Conservation (phyloP, 345 rosid species). For the Excoecaria cochinchinensis region DNA sequence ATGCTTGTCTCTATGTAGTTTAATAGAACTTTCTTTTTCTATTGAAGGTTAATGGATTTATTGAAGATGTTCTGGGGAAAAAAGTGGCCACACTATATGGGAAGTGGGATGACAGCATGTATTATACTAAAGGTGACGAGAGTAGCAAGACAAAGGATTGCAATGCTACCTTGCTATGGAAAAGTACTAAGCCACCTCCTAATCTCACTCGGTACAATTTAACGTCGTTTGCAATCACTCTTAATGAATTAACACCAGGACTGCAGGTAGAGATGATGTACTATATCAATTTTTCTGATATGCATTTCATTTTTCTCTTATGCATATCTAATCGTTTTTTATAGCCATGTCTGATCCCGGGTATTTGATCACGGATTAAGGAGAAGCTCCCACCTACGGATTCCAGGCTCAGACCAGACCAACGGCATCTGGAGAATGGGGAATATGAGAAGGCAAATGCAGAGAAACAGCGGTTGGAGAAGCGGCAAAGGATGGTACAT, state of each 20-base stretch:
- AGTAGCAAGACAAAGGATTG: conserved; percentile 56
- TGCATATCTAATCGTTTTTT: conserved; percentile 47
- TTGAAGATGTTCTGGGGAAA: conserved; percentile 64
- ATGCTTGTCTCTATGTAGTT: conserved; percentile 40
- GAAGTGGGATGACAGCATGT: conserved; percentile 93
- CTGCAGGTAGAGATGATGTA: conserved; percentile 66
- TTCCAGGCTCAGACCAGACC: conserved; percentile 96
- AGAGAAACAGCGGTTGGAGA: conserved; percentile 89
- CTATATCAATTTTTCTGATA: conserved; percentile 24
- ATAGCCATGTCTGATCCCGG: conserved; percentile 53
- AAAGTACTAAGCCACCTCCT: conserved; percentile 65
- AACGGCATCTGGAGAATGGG: conserved; percentile 92
- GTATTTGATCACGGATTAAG: conserved; percentile 76
- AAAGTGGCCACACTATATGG: conserved; percentile 80
- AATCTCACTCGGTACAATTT: conserved; percentile 89
- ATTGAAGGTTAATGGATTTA: conserved; percentile 76
- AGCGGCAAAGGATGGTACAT: conserved; percentile 89
- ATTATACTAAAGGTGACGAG: conserved; percentile 56
- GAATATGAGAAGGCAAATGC: conserved; percentile 92
- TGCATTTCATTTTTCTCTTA: conserved; percentile 27
- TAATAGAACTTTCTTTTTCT: conserved; percentile 49
- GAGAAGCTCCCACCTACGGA: conserved; percentile 98
- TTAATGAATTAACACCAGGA: conserved; percentile 92
- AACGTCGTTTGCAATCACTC: conserved; percentile 85
- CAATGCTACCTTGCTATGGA: conserved; percentile 73